Percentiles rank a stretch among this genome's conserved stretches.
These are phyloP conservation scores for Globisporangium radiosum DNA, from an alignment of 352 stramenopile species.

Conservation along the genomic window DNA sequence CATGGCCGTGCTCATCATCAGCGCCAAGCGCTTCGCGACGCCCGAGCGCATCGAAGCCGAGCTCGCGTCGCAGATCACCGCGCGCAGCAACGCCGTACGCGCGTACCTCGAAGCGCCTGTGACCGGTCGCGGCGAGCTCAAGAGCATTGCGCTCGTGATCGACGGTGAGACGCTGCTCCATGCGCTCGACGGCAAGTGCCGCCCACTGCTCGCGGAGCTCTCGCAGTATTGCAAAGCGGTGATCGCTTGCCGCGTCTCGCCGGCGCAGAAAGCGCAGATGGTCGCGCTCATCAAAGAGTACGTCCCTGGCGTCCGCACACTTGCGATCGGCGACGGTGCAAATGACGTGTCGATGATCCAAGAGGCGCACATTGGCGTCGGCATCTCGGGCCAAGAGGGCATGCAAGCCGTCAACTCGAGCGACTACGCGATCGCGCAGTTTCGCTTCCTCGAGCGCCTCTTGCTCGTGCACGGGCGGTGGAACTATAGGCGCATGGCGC, in stretches of 20 bases:
- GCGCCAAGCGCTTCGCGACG: constrained; percentile 42
- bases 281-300: constrained; percentile 76
- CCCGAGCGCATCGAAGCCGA: constrained; percentile 40
- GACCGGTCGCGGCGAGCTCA: constrained; percentile 32
- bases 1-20: constrained; percentile 73
- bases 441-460: constrained; percentile 87
- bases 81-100: constrained; percentile 35
- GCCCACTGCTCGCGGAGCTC: constrained; percentile 47
- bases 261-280: constrained; percentile 83
- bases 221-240: constrained; percentile 83
- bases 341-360: constrained; percentile 97
- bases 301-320: constrained; percentile 61
- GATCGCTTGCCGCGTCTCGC: constrained; percentile 83
- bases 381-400: constrained; percentile 89
- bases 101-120: constrained; percentile 40
- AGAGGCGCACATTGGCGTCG: constrained; percentile 87
- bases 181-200: constrained; percentile 36
- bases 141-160: constrained; percentile 69
- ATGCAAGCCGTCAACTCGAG: constrained; percentile 91
- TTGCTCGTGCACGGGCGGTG: constrained; percentile 89
- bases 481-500: constrained; percentile 88
- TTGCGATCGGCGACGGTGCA: constrained; percentile 91
- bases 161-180: constrained; percentile 69
- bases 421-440: constrained; percentile 92
- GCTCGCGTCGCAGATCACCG: constrained; percentile 35